Evolutionary conservation across 2,329 filamentous ascomycete genomes (phyloP).

Genomic region (Fusarium piperis): DNA sequence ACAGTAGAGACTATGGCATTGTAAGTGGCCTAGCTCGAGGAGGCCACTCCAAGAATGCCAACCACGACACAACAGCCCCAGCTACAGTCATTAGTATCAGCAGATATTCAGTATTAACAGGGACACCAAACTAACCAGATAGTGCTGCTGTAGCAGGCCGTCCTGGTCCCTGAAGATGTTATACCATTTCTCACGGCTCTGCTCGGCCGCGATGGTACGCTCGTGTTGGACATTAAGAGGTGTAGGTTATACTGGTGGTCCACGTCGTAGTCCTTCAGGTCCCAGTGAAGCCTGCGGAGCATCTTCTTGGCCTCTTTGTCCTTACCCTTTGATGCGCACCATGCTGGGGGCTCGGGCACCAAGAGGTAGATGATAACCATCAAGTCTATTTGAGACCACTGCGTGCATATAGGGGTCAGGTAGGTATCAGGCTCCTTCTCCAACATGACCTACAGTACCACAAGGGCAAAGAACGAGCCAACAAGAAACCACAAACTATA

Average conservation of each 20-base stretch:
- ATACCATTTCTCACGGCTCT: slow-evolving; percentile 37
- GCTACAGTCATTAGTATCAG: neutral
- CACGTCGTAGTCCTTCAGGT: slow-evolving; percentile 40
- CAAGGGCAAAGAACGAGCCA: slow-evolving; percentile 52
- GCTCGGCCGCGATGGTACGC: slow-evolving; percentile 30
- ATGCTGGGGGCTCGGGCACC: neutral
- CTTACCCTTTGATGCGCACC: neutral
- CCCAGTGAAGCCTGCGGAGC: neutral
- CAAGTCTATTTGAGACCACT: neutral
- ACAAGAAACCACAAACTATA: slow-evolving; percentile 56
- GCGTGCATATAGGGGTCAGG: neutral
- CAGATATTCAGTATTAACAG: neutral
- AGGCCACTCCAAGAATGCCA: neutral
- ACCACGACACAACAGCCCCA: neutral
- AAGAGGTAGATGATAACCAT: neutral
- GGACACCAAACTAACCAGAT: neutral
- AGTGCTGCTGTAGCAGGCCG: slow-evolving; percentile 14
- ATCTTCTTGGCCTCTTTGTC: neutral
- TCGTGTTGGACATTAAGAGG: slow-evolving; percentile 37
- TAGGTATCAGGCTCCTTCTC: neutral
- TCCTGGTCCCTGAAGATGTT: slow-evolving; percentile 44
- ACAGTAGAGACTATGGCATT: neutral
- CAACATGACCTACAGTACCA: slow-evolving; percentile 48
- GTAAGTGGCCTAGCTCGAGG: neutral
- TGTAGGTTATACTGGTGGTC: slow-evolving; percentile 41